Evolutionary conservation across 768 basidiomycete genomes (phyloP).

Genomic region (Trametes villosa): DNA sequence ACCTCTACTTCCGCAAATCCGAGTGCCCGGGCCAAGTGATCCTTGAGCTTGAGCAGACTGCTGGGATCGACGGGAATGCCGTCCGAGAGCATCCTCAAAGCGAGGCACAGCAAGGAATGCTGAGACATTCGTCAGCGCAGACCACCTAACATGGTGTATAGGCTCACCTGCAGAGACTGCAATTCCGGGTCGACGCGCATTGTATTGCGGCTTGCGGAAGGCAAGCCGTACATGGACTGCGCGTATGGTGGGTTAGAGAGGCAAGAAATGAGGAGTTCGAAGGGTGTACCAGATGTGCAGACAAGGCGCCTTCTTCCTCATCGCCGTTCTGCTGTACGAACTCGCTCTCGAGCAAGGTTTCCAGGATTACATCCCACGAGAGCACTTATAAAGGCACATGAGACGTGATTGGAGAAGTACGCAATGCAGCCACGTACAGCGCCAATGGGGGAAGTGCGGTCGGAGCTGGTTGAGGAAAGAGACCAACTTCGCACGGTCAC

Average conservation of each 20-base stretch:
- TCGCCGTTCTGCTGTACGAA: conserved; percentile 44
- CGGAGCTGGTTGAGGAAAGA: conserved; percentile 69
- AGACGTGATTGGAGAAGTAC: not conserved
- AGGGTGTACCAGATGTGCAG: conserved; percentile 46
- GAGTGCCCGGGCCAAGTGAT: conserved; percentile 47
- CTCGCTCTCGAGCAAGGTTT: conserved; percentile 60
- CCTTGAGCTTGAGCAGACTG: conserved; percentile 64
- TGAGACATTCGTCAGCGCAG: conserved; percentile 28
- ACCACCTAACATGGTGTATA: not conserved
- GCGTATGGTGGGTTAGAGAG: not conserved
- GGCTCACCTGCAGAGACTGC: conserved; percentile 47
- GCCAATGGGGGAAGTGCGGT: conserved; percentile 71
- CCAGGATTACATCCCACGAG: conserved; percentile 65
- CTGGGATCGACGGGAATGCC: conserved; percentile 58
- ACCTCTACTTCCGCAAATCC: conserved; percentile 60
- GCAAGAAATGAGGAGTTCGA: not conserved
- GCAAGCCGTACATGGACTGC: conserved; percentile 52
- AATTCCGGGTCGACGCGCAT: conserved; percentile 50
- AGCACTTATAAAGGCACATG: conserved; percentile 48
- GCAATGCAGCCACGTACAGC: conserved; percentile 47
- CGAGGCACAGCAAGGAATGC: conserved; percentile 60
- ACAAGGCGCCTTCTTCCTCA: conserved; percentile 44
- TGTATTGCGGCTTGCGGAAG: conserved; percentile 30
- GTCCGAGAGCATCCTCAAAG: conserved; percentile 68
- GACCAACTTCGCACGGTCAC: conserved; percentile 60